phyloP scores from a whole-genome alignment of 768 basidiomycete species.

The Suillus hirtellus region DNA sequence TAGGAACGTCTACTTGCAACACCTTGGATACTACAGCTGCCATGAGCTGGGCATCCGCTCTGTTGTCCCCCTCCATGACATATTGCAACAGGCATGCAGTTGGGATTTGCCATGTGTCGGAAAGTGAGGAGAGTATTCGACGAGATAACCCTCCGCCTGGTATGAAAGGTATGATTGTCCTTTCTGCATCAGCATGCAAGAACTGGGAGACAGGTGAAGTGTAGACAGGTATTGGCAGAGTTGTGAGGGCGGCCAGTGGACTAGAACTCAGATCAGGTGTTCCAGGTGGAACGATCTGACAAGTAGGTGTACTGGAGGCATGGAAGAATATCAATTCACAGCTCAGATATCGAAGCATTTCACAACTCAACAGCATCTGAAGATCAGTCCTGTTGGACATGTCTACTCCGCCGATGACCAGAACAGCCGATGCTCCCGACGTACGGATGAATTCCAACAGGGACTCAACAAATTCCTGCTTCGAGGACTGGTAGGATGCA shows the following conservation, averaged over 20 bases:
- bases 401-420: constrained; percentile 79
- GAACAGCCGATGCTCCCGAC: constrained; percentile 49
- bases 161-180: constrained; percentile 60
- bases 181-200: constrained; percentile 26
- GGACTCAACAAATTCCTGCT: constrained; percentile 62
- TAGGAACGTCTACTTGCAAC: constrained; percentile 38
- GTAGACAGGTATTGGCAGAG: constrained; percentile 56
- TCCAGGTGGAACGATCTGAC: constrained; percentile 49
- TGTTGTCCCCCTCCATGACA: constrained; percentile 82
- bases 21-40: constrained; percentile 55
- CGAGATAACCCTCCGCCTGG: constrained; percentile 77
- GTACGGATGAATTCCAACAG: constrained; percentile 58
- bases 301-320: constrained; percentile 59
- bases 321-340: background rate
- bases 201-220: constrained; percentile 46
- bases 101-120: constrained; percentile 50
- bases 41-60: constrained; percentile 64
- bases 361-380: constrained; percentile 67
- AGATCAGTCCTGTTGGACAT: constrained; percentile 69
- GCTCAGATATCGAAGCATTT: background rate
- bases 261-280: constrained; percentile 46
- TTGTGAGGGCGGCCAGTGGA: constrained; percentile 42
- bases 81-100: constrained; percentile 68
- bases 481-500: constrained; percentile 49
- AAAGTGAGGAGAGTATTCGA: constrained; percentile 61